Base-by-base conservation (phyloP, 2,329 filamentous ascomycete genomes). In the Ustulina deusta region DNA sequence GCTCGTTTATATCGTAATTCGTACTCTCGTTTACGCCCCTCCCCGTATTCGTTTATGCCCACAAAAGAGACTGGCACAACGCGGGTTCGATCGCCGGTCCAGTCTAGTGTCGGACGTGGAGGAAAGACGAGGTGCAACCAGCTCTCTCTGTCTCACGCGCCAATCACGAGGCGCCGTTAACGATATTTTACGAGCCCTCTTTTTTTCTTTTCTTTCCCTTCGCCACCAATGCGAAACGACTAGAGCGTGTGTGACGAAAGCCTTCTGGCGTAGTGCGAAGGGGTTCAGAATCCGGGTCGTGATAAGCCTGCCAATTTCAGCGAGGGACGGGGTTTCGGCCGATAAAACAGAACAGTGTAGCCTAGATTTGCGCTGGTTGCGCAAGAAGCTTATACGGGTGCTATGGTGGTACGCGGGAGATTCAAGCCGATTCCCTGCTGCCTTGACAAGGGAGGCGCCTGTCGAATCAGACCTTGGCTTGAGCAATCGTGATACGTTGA, bases 351-450 rank as follows among this genome's bases (percentile, higher is more conserved):
- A n/a, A 22, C 20, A 13, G 32, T 55, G 52, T 40, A 40, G 34
- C 52, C 13, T 29, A 42, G 25, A 42, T 42, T 13, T n/a, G 36
- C 13, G 55, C 4, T 58, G 40, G 27, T 58, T 29, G 25, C 27
- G n/a, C 40, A 58, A 46, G 38, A 58, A 58, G 25, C 27, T 44
- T 58, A 29, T 46, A 58, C 27, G 55, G 27, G 17, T 6, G 22
- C 17, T 34, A 25, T 46, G 55, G 55, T 58, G 55, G 38, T 29
- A 42, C 54, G 9, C 3, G 36, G 36, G 54, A 56, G 20, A 56
- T 29, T 32, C 22, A 22, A 32, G 6, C 38, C 22, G 17, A 42
- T 20, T 17, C 3, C 22, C 10, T 27, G 17, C 13, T 42, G 10
- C 20, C 32, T 55, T 1, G 49, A 36, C 11, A 11, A 25, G 1